Percentiles rank a stretch among this genome's conserved stretches.
Conservation (phyloP, 1,139 yeast species). For the Magnusiomyces suaveolens region DNA sequence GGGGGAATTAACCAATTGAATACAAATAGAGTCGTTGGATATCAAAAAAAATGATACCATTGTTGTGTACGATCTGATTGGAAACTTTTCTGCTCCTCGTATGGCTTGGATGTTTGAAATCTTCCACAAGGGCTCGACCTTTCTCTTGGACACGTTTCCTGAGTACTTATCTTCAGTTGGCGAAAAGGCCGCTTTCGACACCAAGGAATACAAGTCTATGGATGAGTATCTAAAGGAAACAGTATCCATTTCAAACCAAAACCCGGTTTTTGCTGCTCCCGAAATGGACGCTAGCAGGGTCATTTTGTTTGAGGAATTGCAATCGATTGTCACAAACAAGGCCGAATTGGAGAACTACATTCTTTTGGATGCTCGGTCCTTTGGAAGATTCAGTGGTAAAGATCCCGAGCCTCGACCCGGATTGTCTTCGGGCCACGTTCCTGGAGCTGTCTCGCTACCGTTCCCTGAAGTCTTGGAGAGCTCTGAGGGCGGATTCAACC, state of each 20-base stretch:
- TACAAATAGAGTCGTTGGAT: neutral
- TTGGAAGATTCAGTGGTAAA: conserved; percentile 62
- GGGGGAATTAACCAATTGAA: neutral
- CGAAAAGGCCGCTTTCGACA: conserved; percentile 32
- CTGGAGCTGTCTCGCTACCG: conserved; percentile 72
- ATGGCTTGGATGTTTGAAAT: conserved; percentile 81
- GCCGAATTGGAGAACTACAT: conserved; percentile 41
- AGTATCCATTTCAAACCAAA: too few species aligned
- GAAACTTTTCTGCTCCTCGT: conserved; percentile 80
- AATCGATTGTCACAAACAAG: conserved; percentile 44
- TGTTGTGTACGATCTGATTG: conserved; percentile 78
- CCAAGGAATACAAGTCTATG: conserved; percentile 3
- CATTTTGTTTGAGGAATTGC: conserved; percentile 54
- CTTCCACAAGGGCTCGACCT: conserved; percentile 63
- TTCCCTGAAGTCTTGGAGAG: conserved; percentile 48
- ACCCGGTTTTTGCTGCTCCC: conserved; percentile 33
- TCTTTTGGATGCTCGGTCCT: conserved; percentile 73
- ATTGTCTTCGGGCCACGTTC: conserved; percentile 79
- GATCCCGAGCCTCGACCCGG: conserved; percentile 87
- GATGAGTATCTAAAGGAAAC: conserved; percentile 18
- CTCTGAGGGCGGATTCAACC: conserved; percentile 34
- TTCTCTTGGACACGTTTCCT: conserved; percentile 59
- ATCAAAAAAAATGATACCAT: conserved; percentile 39
- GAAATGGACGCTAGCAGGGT: conserved; percentile 42
- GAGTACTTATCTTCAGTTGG: conserved; percentile 38